Conservation (phyloP, 108 stramenopile species). For the Chaetoceros tenuissimus region DNA sequence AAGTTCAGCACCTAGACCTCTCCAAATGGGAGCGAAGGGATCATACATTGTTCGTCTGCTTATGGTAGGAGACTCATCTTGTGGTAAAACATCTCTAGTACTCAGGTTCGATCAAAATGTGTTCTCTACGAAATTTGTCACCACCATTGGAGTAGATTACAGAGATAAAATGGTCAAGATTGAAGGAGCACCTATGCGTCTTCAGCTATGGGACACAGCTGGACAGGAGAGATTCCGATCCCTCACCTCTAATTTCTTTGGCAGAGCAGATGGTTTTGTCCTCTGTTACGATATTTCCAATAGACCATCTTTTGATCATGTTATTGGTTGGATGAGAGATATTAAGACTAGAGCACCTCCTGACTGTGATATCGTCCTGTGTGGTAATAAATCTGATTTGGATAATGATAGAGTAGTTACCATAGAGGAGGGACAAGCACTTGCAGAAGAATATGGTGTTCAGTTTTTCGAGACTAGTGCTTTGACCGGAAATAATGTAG, state of each 20-base stretch:
- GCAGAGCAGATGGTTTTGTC: conserved; percentile 89
- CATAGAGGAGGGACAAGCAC: conserved; percentile 69
- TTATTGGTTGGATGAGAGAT: conserved; percentile 90
- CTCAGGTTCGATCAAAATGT: conserved; percentile 88
- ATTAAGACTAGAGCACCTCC: conserved; percentile 86
- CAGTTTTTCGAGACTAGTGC: conserved; percentile 96
- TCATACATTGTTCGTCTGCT: conserved; percentile 84
- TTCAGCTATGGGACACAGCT: conserved; percentile 93
- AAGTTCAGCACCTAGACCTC: conserved; percentile 48
- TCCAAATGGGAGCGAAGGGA: conserved; percentile 88
- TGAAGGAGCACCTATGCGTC: conserved; percentile 78
- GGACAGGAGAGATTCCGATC: conserved; percentile 93
- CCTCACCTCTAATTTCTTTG: conserved; percentile 92
- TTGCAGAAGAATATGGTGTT: conserved; percentile 92
- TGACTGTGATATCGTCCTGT: conserved; percentile 80
- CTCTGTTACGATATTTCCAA: conserved; percentile 87
- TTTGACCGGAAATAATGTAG: conserved; percentile 88
- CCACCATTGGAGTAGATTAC: conserved; percentile 94
- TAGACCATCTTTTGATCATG: conserved; percentile 85
- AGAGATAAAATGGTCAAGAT: conserved; percentile 92
- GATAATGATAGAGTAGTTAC: conserved; percentile 77
- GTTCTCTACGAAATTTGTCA: conserved; percentile 88
- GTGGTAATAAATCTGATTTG: conserved; percentile 80
- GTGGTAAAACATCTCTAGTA: conserved; percentile 85
- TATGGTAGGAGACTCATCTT: conserved; percentile 84